A percentile compares a stretch with the other conserved stretches of the same genome.
Evolutionary conservation across 768 basidiomycete genomes (phyloP).

Genomic region (Lentinula lateritia): DNA sequence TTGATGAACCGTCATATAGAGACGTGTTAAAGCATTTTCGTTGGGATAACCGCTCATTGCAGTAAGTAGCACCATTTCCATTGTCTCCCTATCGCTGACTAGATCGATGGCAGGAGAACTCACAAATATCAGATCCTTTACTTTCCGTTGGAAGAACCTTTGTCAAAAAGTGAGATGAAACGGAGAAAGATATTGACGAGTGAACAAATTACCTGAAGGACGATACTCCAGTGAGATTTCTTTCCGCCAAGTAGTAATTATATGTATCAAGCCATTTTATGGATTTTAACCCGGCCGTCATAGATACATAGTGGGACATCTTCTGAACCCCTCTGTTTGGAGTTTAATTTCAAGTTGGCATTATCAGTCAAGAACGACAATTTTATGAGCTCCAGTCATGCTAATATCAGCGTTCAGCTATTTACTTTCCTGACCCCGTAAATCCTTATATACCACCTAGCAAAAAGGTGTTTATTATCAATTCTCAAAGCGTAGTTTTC

Average conservation of each 20-base stretch:
- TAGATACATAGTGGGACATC: too few species aligned
- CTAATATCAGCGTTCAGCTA: too few species aligned
- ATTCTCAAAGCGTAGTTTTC: too few species aligned
- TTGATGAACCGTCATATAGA: conserved; percentile 21
- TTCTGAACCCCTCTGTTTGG: too few species aligned
- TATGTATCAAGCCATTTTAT: too few species aligned
- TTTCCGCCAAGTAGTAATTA: background rate
- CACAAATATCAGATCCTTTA: conserved; percentile 78
- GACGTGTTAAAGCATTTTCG: conserved; percentile 44
- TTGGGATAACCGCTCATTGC: conserved; percentile 33
- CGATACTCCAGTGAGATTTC: background rate
- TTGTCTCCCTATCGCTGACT: conserved; percentile 11
- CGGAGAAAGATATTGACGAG: conserved; percentile 51
- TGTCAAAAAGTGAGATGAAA: conserved; percentile 47
- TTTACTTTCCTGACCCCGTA: too few species aligned
- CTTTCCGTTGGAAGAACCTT: conserved; percentile 66
- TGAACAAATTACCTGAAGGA: conserved; percentile 21
- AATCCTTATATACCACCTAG: too few species aligned
- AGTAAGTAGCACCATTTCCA: conserved; percentile 27
- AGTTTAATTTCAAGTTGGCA: too few species aligned
- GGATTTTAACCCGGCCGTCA: too few species aligned
- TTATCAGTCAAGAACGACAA: too few species aligned
- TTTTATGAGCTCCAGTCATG: too few species aligned
- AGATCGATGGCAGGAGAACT: conserved; percentile 32
- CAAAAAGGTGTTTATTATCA: too few species aligned